A percentile compares a stretch with the other conserved stretches of the same genome.
phyloP scores from a whole-genome alignment of 2,329 filamentous ascomycete genomes.

The Gaeumannomyces sp. region DNA sequence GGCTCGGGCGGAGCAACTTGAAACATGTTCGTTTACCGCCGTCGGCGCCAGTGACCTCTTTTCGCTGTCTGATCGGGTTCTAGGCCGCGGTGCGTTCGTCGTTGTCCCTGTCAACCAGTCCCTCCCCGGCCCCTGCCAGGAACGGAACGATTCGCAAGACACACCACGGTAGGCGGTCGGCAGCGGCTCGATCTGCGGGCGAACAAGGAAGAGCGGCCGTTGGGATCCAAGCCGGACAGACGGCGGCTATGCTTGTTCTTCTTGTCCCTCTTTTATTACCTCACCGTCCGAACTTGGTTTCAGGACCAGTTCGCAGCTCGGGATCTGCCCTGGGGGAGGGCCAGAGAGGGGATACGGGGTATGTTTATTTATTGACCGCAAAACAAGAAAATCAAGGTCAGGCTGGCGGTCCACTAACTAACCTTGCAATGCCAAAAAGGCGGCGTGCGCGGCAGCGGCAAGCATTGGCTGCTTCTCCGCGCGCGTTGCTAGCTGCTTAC shows the following conservation, averaged over 20 bases:
- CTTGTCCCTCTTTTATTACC: background rate
- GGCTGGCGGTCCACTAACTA: background rate
- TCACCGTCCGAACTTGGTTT: background rate
- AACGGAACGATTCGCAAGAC: too few species aligned
- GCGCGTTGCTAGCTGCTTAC: background rate
- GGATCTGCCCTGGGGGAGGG: background rate
- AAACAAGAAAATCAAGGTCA: background rate
- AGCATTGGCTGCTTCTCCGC: constrained; percentile 1
- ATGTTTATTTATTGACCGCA: background rate
- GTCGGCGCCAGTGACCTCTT: too few species aligned
- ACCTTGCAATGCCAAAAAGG: background rate
- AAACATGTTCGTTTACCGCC: background rate
- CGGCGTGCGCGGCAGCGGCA: background rate
- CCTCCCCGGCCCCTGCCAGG: background rate
- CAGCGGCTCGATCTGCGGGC: background rate
- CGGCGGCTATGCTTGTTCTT: background rate
- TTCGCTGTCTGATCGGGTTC: background rate
- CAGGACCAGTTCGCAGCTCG: background rate
- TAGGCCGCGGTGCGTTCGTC: background rate
- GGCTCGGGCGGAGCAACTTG: background rate
- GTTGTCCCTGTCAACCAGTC: background rate
- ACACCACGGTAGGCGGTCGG: background rate
- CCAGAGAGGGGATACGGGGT: background rate
- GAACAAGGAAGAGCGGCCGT: background rate
- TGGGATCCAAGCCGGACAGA: background rate